Percentiles rank a stretch among this genome's conserved stretches.
Conservation (phyloP, 441 rosid species). For the Macaranga tanarius region DNA sequence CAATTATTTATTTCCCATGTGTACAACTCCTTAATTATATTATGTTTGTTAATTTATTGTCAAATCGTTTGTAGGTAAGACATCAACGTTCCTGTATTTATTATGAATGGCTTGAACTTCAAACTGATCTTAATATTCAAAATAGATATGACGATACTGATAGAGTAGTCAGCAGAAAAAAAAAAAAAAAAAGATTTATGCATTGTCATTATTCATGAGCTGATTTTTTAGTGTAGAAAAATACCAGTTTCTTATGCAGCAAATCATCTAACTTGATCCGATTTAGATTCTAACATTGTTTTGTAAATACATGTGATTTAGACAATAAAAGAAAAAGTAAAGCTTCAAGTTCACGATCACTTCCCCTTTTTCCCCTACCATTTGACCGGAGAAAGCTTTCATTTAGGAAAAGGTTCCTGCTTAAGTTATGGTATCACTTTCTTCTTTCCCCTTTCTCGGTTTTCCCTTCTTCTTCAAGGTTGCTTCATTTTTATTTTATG, state of each 20-base stretch:
- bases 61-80: constrained; percentile 3
- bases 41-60: neutral
- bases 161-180: neutral
- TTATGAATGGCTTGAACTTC: neutral
- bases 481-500: neutral
- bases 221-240: neutral
- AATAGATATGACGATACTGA: neutral
- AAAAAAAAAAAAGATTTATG: neutral
- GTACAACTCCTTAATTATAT: neutral
- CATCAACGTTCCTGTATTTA: neutral
- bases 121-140: neutral
- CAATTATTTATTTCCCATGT: neutral
- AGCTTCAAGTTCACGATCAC: constrained; percentile 17
- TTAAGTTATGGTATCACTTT: too few relatives aligned
- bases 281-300: constrained; percentile 13
- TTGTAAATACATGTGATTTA: neutral
- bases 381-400: neutral
- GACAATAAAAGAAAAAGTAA: neutral
- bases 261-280: constrained; percentile 19
- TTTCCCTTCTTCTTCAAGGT: neutral
- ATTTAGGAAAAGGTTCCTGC: too few relatives aligned
- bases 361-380: neutral
- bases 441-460: too few relatives aligned
- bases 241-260: constrained; percentile 7
- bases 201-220: neutral